These are phyloP conservation scores for Exophiala calicioides DNA, from an alignment of 2,329 filamentous ascomycete species.

Conservation along the genomic window DNA sequence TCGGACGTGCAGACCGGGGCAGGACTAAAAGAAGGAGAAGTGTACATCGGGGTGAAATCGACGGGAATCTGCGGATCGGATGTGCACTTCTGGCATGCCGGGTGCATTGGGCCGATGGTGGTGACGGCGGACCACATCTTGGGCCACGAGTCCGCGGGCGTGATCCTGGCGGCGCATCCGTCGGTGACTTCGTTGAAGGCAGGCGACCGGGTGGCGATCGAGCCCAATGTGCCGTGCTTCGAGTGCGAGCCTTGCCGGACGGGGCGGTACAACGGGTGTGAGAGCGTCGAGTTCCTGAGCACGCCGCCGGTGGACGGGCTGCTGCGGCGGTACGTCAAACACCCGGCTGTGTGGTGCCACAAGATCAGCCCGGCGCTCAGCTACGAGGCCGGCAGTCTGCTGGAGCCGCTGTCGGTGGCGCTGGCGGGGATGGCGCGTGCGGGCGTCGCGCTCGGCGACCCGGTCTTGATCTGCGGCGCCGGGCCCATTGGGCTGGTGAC, in stretches of 20 bases:
- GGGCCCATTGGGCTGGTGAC: slow-evolving; percentile 93
- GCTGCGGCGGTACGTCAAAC: slow-evolving; percentile 88
- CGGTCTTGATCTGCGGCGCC: slow-evolving; percentile 85
- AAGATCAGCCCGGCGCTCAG: slow-evolving; percentile 92
- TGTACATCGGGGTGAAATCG: slow-evolving; percentile 85
- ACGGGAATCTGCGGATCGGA: slow-evolving; percentile 97
- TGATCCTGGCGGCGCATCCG: slow-evolving; percentile 71
- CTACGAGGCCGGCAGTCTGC: slow-evolving; percentile 84
- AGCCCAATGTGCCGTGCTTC: slow-evolving; percentile 91
- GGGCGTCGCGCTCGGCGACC: slow-evolving; percentile 77
- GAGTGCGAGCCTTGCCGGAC: slow-evolving; percentile 88
- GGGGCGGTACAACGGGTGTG: slow-evolving; percentile 93
- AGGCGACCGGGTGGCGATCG: slow-evolving; percentile 89
- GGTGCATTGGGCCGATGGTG: slow-evolving; percentile 94
- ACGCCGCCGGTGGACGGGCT: slow-evolving; percentile 88
- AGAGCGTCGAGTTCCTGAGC: slow-evolving; percentile 79
- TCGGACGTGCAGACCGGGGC: slow-evolving; percentile 71
- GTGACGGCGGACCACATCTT: slow-evolving; percentile 86
- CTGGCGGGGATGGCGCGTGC: slow-evolving; percentile 85
- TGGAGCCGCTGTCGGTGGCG: slow-evolving; percentile 88
- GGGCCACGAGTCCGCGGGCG: slow-evolving; percentile 86
- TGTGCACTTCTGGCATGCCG: slow-evolving; percentile 96
- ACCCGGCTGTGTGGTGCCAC: slow-evolving; percentile 92
- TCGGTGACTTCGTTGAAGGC: slow-evolving; percentile 75
- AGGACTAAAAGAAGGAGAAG: slow-evolving; percentile 75